Evolutionary conservation across 352 stramenopile genomes (phyloP), one percentile per base, ranked within the genome.

Genomic region (Pythium folliculosum): DNA sequence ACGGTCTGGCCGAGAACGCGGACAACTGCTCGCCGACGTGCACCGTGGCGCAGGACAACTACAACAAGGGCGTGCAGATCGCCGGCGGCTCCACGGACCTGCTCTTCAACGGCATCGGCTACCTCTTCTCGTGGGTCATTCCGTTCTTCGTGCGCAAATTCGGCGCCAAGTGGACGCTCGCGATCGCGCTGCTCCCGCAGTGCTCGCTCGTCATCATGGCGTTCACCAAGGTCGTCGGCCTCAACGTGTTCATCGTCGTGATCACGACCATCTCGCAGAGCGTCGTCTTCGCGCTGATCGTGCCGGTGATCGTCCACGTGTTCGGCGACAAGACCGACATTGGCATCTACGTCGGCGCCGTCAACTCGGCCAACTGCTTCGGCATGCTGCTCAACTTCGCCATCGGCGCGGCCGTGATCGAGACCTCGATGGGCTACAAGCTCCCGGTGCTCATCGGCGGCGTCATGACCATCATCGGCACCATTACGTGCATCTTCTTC

Each of bases 241-340:
- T 84, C 59, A 71, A 75, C 60, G 60, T 84, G 10, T 63, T 76
- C 35, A 51, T 80, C 10, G 72, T 84, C 19, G 69, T 71, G 0
- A 64, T 84, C 67, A 80, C 73, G 8, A 65, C 65, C 37, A 79
- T 87, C 61, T 78, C 81, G 0, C 77, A 85, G 51, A 45, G 78
- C 7, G 88, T 78, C 17, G 55, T 89, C 38, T 87, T 88, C 44
- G 73, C 83, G 8, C 72, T 91, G 59, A 77, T 90, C 38, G 82
- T 91, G 12, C 83, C 81, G 8, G 61, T 91, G 13, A 84, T 89
- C 47, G 38, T 80, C 21, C 63, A 74, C 61, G 73, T 76, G 5
- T 63, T 73, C 22, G 73, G 73, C n/a, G 63, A 55, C n/a, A 55
- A 44, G 6, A 44, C 51, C 7, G 27, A 56, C 25, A 64, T 71